These are phyloP conservation scores for Botrytis aclada DNA, from an alignment of 2,329 filamentous ascomycete species.

Conservation along the genomic window DNA sequence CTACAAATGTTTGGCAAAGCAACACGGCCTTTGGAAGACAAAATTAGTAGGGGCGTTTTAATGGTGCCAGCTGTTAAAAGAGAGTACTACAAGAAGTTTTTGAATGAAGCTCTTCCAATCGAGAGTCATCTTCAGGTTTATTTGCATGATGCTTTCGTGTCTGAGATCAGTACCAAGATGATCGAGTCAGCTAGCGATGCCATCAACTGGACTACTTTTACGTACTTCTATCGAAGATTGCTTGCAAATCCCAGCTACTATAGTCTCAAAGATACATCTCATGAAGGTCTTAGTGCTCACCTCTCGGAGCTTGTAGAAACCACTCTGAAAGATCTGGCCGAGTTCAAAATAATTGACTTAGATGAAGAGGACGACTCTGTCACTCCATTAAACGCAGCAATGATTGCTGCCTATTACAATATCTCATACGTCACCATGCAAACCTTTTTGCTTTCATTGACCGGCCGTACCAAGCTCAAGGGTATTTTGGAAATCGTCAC, in stretches of 20 bases:
- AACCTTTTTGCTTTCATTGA: constrained; percentile 90
- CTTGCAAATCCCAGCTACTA: constrained; percentile 97
- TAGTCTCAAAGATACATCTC: constrained; percentile 79
- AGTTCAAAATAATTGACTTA: constrained; percentile 93
- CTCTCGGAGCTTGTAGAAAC: constrained; percentile 92
- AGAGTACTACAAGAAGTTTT: constrained; percentile 98
- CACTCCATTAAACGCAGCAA: constrained; percentile 87
- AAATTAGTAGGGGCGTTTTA: constrained; percentile 82
- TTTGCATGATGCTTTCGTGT: constrained; percentile 93
- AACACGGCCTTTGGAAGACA: constrained; percentile 73
- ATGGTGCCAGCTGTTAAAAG: constrained; percentile 95
- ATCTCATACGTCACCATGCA: constrained; percentile 99
- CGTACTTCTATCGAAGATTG: constrained; percentile 94
- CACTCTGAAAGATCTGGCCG: constrained; percentile 83
- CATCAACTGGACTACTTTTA: constrained; percentile 97
- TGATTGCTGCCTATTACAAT: constrained; percentile 99
- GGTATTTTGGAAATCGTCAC: constrained; percentile 96
- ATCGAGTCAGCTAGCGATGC: constrained; percentile 95
- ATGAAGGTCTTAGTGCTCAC: constrained; percentile 90
- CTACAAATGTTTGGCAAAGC: constrained; percentile 98
- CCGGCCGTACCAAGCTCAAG: constrained; percentile 87
- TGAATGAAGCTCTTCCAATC: constrained; percentile 92
- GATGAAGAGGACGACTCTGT: constrained; percentile 92
- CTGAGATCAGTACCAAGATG: constrained; percentile 94
- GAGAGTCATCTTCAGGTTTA: constrained; percentile 92